Evolutionary conservation across 805 yeast species (phyloP), one percentile per base, ranked within the genome.

Genomic region (Cyberlindnera mississippiensis): DNA sequence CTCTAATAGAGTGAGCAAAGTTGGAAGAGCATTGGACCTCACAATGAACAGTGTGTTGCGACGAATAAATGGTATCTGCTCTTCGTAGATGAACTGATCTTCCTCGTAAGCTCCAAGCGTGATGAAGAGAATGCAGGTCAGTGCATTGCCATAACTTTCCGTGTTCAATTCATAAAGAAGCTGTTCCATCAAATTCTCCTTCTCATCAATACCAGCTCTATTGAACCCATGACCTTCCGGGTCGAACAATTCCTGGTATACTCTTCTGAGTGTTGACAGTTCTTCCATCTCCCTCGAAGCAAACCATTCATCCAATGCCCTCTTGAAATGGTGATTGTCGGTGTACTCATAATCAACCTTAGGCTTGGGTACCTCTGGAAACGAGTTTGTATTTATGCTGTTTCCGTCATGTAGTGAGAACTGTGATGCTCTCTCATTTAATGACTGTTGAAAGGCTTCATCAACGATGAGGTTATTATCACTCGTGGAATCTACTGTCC

Each of bases 281-380:
- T 48, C 44, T 2, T 7, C 13, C 33, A 50, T 35, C 31, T 67
- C 72, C 4, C 59, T 49, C 2, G 54, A 31, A 3, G 65, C 52
- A 48, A 72, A 75, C 80, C 80, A 75, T 28, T 71, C 69, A 9
- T 67, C 64, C 13, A 75, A 37, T 47, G 79, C 84, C 1, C 58
- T 57, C 12, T 46, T 44, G 14, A 75, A 55, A 2, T 55, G 43
- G 11, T 65, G 61, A 1, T 55, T 51, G 37, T 73, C 77, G 4
- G 56, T 35, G 43, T 65, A 67, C 4, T 61, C 54, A 61, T 73
- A 80, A 6, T 68, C 60, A 6, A 79, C 55, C 20, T 64, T 66
- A 0, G 80, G 77, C 40, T 60, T 63, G 13, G 67, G 56, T 2
- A 60, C 43, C 1, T 61, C 55, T 12, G 60, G 63, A 30, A 61